These are phyloP conservation scores for Entonaema liquescens DNA, from an alignment of 495 filamentous ascomycete species.

Conservation along the genomic window DNA sequence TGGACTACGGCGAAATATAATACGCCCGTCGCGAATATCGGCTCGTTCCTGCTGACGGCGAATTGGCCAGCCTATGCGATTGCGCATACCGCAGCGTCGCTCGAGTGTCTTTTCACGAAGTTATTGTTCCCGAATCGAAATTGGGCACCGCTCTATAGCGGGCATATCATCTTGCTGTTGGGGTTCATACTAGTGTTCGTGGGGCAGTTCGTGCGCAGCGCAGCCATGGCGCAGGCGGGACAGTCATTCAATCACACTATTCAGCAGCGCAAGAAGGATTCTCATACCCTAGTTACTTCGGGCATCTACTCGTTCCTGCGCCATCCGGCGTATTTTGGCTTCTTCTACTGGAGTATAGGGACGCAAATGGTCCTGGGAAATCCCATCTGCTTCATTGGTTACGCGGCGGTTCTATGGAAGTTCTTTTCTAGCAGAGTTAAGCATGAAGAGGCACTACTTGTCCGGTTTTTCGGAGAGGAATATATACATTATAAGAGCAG, in stretches of 20 bases:
- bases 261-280: constrained; percentile 68
- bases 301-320: constrained; percentile 72
- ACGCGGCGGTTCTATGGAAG: constrained; percentile 77
- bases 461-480: constrained; percentile 84
- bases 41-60: constrained; percentile 81
- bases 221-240: constrained; percentile 89
- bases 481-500: constrained; percentile 76
- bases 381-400: constrained; percentile 74
- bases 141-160: constrained; percentile 47
- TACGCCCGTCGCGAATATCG: constrained; percentile 71
- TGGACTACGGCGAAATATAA: constrained; percentile 87
- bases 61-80: constrained; percentile 88
- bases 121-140: constrained; percentile 64
- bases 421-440: constrained; percentile 80
- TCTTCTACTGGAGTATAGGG: constrained; percentile 97
- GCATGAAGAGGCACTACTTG: constrained; percentile 80
- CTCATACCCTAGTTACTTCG: constrained; percentile 79
- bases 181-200: constrained; percentile 71
- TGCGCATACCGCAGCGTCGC: constrained; percentile 75
- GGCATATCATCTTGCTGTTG: constrained; percentile 50
- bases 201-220: constrained; percentile 76
- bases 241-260: constrained; percentile 92
- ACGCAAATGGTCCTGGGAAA: constrained; percentile 93
- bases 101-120: constrained; percentile 73
- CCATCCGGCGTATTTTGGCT: constrained; percentile 95